phyloP scores from a whole-genome alignment of 164 flowering plant species.

The Vitis cinerea region DNA sequence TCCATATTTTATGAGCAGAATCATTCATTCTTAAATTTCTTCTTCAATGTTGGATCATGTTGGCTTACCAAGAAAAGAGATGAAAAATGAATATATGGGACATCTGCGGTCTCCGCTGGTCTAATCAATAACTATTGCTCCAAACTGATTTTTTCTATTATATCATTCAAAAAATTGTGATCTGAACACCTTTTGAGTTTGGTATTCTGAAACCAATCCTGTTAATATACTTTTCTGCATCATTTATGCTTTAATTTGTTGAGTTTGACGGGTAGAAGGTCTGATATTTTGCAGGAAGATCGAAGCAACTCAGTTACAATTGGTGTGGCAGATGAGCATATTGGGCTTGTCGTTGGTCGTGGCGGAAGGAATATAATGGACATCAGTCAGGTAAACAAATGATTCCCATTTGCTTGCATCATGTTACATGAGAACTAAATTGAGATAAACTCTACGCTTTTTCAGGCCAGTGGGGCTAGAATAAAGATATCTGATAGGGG shows the following conservation, averaged over 20 bases:
- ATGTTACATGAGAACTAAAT: conserved; percentile 2
- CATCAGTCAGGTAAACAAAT: conserved; percentile 70
- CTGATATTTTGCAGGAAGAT: conserved; percentile 56
- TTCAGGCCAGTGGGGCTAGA: conserved; percentile 91
- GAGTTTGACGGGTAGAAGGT: not conserved
- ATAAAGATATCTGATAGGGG: conserved; percentile 96
- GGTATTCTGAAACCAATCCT: no score
- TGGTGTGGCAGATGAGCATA: conserved; percentile 90
- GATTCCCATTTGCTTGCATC: not conserved
- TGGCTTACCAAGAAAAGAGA: not conserved
- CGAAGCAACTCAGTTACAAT: conserved; percentile 67
- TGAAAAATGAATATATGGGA: not conserved
- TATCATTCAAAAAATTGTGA: no score
- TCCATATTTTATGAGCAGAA: not conserved
- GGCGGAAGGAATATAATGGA: conserved; percentile 90
- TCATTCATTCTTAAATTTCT: not conserved
- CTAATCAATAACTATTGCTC: not conserved
- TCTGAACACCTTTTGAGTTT: no score
- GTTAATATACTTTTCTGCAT: no score
- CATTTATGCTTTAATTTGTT: not conserved
- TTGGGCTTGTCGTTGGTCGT: conserved; percentile 92
- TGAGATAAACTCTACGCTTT: conserved; percentile 3
- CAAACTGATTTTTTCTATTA: not conserved
- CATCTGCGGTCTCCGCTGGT: not conserved
- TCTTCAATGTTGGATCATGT: not conserved